Evolutionary conservation across 257 asterid species (phyloP), one percentile per base, ranked within the genome.

Genomic region (Mitragyna speciosa): DNA sequence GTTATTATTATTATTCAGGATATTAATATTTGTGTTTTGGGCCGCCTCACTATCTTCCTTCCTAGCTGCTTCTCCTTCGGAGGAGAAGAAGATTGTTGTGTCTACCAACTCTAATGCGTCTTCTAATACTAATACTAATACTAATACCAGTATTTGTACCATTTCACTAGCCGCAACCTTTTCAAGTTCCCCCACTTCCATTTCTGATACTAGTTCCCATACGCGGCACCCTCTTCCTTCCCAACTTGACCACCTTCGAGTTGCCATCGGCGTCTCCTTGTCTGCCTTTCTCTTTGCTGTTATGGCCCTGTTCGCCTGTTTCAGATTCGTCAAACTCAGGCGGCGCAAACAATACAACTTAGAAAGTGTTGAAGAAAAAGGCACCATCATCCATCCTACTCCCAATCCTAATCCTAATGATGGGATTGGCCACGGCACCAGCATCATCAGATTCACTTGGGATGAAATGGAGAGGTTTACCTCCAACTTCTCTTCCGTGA

Each of bases 401-500:
- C 73, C 47, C 66, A 67, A 5, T 51, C 72, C 56, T 47, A 52
- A 26, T 65, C 73, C 47, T 71, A 67, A 17, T 47, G 0, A 47
- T 61, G 6, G 75, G 61, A 72, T 15, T 49, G 7, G 64, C 14
- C 1, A 36, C 24, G 19, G 12, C 22, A 20, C 0, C 36, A 9
- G 33, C 26, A 63, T 26, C 59, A 19, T 8, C 26, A 24, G 31
- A 69, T 83, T 78, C 30, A 72, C 81, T 19, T 87, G 91, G 86
- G 80, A 78, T 10, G 86, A 93, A 49, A 78, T 90, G 70, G 70
- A 84, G 80, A 87, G 36, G 24, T 45, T 76, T 48, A 87, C 90
- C 12, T 70, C 56, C 78, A 77, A 85, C 74, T 91, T 91, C 74
- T 83, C 93, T 33, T 2, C 68, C 16, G 87, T 90, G 48, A 86